Conservation (phyloP, 345 rosid species). For the Moringa oleifera region DNA sequence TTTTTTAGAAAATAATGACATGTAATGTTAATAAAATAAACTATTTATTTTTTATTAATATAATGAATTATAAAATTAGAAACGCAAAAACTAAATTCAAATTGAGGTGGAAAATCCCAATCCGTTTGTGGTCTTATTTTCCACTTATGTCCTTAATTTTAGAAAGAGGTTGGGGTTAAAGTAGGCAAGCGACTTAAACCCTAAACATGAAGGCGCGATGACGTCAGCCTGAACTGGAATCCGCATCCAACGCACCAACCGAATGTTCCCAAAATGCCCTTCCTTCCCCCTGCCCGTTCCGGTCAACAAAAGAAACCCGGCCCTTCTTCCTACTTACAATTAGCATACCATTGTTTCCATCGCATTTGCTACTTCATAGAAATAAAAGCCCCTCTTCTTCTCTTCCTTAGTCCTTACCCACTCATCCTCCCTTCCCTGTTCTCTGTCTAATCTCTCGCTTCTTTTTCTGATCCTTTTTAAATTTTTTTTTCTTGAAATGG, state of each 20-base stretch:
- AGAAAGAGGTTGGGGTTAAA: no score
- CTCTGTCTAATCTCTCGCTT: slow-evolving; percentile 1
- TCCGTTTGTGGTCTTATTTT: no score
- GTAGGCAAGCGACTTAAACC: no score
- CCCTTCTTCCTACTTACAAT: background rate
- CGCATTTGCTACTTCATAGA: background rate
- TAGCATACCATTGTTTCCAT: slow-evolving; percentile 7
- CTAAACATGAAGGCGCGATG: no score
- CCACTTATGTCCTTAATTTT: no score
- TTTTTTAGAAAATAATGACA: no score
- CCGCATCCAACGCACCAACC: background rate
- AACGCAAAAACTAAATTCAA: no score
- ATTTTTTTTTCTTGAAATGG: no score
- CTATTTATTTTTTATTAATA: no score
- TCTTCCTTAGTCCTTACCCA: slow-evolving; percentile 10
- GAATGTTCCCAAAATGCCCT: background rate
- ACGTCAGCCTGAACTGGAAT: slow-evolving; percentile 6
- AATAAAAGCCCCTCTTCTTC: background rate
- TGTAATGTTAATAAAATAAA: no score
- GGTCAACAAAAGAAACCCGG: slow-evolving; percentile 7
- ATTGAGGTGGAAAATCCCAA: no score
- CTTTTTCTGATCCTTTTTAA: background rate
- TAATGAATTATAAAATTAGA: no score
- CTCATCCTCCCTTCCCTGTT: background rate
- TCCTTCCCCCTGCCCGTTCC: slow-evolving; percentile 10